Percentiles rank a stretch among this genome's conserved stretches.
Evolutionary conservation across 2,329 filamentous ascomycete genomes (phyloP).

Genomic region (Pezicula radicicola): DNA sequence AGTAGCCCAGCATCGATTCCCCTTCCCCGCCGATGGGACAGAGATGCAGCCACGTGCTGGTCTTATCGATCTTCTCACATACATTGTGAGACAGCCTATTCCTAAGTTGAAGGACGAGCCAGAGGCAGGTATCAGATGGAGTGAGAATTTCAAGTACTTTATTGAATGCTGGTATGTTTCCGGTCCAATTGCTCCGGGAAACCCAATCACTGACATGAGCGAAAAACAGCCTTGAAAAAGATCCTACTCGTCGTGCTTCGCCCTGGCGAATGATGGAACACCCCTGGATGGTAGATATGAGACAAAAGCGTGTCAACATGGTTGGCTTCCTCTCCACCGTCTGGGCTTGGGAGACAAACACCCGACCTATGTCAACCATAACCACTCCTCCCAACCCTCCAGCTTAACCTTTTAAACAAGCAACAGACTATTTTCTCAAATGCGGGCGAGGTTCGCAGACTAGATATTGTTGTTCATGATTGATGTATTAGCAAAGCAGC

Average conservation of each 20-base stretch:
- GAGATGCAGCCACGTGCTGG: constrained; percentile 93
- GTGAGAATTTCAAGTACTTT: constrained; percentile 97
- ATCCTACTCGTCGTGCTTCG: constrained; percentile 79
- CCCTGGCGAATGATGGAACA: constrained; percentile 99
- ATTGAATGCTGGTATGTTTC: constrained; percentile 93
- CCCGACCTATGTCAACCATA: not conserved
- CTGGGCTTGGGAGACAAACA: constrained; percentile 78
- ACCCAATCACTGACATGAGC: not conserved
- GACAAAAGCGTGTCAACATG: constrained; percentile 96
- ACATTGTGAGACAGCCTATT: constrained; percentile 94
- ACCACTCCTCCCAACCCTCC: not conserved
- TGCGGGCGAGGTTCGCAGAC: no score
- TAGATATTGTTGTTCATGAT: no score
- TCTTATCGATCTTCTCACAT: constrained; percentile 91
- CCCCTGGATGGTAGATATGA: constrained; percentile 98
- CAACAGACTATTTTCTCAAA: no score
- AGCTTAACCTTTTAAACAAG: no score
- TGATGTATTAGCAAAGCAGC: no score
- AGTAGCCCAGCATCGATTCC: constrained; percentile 98
- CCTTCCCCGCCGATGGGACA: constrained; percentile 93
- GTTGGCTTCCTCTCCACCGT: constrained; percentile 88
- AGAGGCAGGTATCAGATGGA: constrained; percentile 87
- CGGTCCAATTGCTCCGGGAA: not conserved
- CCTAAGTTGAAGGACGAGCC: constrained; percentile 95
- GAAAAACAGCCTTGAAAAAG: constrained; percentile 79